Evolutionary conservation across 1,284 basidiomycete genomes (phyloP).

Genomic region (Cryptococcus deneoformans): DNA sequence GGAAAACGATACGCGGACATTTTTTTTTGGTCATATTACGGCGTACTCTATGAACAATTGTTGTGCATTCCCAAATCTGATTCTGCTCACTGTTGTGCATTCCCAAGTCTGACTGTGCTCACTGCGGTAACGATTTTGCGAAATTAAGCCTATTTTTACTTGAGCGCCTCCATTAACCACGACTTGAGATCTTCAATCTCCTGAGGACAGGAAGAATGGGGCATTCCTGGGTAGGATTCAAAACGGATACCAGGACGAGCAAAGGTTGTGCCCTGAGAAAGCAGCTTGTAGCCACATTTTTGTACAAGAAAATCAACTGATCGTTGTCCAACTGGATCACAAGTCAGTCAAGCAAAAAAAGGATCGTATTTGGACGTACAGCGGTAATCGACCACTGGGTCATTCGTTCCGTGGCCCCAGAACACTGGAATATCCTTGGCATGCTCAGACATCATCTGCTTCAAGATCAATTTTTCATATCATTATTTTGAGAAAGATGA

Average conservation of each 20-base stretch:
- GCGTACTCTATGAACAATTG: not conserved
- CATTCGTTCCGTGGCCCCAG: constrained; percentile 80
- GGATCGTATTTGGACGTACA: constrained; percentile 24
- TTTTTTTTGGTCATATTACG: not conserved
- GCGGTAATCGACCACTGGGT: constrained; percentile 64
- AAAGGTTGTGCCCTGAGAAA: constrained; percentile 34
- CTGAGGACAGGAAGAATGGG: constrained; percentile 60
- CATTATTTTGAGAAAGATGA: not conserved
- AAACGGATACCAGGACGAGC: constrained; percentile 50
- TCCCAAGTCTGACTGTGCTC: not conserved
- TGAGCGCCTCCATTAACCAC: constrained; percentile 38
- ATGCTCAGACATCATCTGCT: constrained; percentile 21
- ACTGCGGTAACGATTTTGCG: not conserved
- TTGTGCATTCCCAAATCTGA: not conserved
- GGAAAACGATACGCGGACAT: not conserved
- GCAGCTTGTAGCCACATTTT: constrained; percentile 54
- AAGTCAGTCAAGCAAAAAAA: not conserved
- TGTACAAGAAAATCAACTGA: constrained; percentile 60
- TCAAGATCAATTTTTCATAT: not conserved
- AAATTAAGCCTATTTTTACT: constrained; percentile 10
- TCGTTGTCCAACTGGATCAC: constrained; percentile 48
- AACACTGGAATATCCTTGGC: constrained; percentile 67
- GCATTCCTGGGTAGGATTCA: constrained; percentile 51
- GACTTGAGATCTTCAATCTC: constrained; percentile 62
- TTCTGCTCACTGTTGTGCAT: not conserved